These are phyloP conservation scores for Spongispora temasekensis DNA, from an alignment of 1,284 basidiomycete genomes.

Conservation along the genomic window DNA sequence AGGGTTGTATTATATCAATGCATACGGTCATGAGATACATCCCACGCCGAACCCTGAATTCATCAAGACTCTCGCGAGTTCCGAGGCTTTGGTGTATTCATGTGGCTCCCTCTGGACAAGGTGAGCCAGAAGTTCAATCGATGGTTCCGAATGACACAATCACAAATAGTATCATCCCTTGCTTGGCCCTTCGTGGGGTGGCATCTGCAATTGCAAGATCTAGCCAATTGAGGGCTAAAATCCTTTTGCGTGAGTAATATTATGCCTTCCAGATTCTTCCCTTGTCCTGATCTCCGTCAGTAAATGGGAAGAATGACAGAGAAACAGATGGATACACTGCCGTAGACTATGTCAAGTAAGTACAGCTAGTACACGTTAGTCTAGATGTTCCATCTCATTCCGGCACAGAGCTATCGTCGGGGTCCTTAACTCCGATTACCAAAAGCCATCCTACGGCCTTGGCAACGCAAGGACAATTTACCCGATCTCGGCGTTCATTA, in stretches of 20 bases:
- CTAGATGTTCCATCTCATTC: conserved; percentile 12
- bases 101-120: conserved; percentile 95
- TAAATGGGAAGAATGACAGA: conserved; percentile 89
- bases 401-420: conserved; percentile 61
- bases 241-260: conserved; percentile 70
- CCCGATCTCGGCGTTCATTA: conserved; percentile 75
- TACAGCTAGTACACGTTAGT: conserved; percentile 14
- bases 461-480: conserved; percentile 62
- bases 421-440: conserved; percentile 69
- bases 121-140: conserved; percentile 37
- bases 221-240: conserved; percentile 71
- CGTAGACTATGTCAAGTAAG: conserved; percentile 78
- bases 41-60: conserved; percentile 87
- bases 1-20: conserved; percentile 93
- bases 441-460: conserved; percentile 50
- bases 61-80: conserved; percentile 62
- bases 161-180: conserved; percentile 77
- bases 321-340: conserved; percentile 89
- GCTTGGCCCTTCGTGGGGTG: conserved; percentile 84
- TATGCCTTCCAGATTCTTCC: not conserved
- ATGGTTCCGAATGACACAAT: conserved; percentile 13
- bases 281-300: conserved; percentile 42
- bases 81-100: conserved; percentile 83
- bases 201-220: conserved; percentile 81
- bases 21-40: conserved; percentile 88